phyloP scores from a whole-genome alignment of 2,329 filamentous ascomycete species.

The Tolypocladium cylindrosporum region DNA sequence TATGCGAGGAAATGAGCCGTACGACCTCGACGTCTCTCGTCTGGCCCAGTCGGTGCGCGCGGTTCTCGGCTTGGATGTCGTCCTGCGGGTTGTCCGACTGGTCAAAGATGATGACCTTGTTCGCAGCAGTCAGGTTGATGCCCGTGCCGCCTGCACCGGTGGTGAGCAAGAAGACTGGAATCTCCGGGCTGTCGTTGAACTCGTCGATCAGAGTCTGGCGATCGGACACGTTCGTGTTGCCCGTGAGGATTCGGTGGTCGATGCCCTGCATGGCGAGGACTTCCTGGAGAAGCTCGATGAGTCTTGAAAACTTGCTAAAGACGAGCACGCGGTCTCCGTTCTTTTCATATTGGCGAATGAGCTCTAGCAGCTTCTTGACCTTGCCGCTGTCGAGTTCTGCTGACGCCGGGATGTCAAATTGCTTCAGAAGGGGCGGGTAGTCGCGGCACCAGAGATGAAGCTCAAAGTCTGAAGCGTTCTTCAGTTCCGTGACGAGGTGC shows the following conservation, averaged over 20 bases:
- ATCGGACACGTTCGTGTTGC: constrained; percentile 68
- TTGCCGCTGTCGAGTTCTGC: constrained; percentile 65
- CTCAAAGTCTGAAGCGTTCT: constrained; percentile 52
- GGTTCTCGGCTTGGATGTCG: constrained; percentile 96
- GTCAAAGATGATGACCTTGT: constrained; percentile 97
- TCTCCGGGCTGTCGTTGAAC: constrained; percentile 65
- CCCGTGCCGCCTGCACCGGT: constrained; percentile 94
- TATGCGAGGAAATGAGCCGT: constrained; percentile 66
- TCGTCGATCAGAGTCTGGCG: constrained; percentile 83
- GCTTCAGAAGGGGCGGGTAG: constrained; percentile 39
- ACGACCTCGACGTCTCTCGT: constrained; percentile 84
- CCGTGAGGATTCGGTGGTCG: constrained; percentile 77
- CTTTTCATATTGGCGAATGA: constrained; percentile 62
- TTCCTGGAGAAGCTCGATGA: constrained; percentile 82
- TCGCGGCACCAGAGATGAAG: constrained; percentile 57
- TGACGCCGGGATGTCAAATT: constrained; percentile 42
- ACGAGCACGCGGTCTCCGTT: constrained; percentile 83
- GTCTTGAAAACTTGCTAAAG: constrained; percentile 87
- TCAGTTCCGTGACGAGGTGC: constrained; percentile 45
- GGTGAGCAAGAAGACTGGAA: constrained; percentile 85
- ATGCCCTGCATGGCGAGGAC: constrained; percentile 67
- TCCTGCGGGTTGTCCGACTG: constrained; percentile 97
- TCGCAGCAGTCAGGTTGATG: constrained; percentile 89
- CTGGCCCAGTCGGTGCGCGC: constrained; percentile 90
- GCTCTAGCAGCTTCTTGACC: constrained; percentile 65